Evolutionary conservation across 352 stramenopile genomes (phyloP).

Genomic region (Phytopythium montanum): DNA sequence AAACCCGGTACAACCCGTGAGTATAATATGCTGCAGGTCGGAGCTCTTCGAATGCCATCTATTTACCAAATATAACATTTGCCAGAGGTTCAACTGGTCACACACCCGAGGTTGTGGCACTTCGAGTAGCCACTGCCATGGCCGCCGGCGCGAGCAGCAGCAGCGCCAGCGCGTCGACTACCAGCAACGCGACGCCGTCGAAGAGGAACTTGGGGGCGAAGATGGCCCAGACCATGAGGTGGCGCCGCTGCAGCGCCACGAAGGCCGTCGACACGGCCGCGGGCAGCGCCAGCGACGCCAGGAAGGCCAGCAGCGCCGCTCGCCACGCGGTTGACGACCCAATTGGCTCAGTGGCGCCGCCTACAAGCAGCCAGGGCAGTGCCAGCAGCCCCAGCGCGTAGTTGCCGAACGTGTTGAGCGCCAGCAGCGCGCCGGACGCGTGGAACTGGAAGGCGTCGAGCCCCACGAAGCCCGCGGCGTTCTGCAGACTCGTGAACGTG

Average conservation of each 20-base stretch:
- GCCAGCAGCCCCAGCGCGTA: slow-evolving; percentile 44
- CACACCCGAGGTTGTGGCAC: not conserved
- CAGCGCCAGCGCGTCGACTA: slow-evolving; percentile 42
- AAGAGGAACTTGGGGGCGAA: slow-evolving; percentile 92
- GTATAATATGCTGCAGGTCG: not conserved
- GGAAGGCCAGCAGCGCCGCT: slow-evolving; percentile 19
- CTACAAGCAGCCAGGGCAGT: slow-evolving; percentile 27
- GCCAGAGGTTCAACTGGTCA: slow-evolving; percentile 1
- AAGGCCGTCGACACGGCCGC: slow-evolving; percentile 76
- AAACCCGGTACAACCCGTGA: not conserved
- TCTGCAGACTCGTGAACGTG: slow-evolving; percentile 90
- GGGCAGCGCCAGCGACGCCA: slow-evolving; percentile 52
- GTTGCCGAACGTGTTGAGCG: slow-evolving; percentile 86
- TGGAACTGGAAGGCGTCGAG: slow-evolving; percentile 87
- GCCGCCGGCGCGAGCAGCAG: slow-evolving; percentile 20
- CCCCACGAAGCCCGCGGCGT: slow-evolving; percentile 85
- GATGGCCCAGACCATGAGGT: slow-evolving; percentile 93
- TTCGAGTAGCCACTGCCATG: too few species aligned
- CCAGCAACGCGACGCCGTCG: slow-evolving; percentile 59
- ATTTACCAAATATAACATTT: not conserved
- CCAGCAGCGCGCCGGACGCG: slow-evolving; percentile 66
- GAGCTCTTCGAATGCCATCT: not conserved
- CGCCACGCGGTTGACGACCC: not conserved
- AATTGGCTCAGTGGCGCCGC: not conserved
- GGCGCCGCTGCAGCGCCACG: slow-evolving; percentile 78